Evolutionary conservation across 805 yeast genomes (phyloP), one percentile per base, ranked within the genome.

Genomic region (Lipomyces sp.): DNA sequence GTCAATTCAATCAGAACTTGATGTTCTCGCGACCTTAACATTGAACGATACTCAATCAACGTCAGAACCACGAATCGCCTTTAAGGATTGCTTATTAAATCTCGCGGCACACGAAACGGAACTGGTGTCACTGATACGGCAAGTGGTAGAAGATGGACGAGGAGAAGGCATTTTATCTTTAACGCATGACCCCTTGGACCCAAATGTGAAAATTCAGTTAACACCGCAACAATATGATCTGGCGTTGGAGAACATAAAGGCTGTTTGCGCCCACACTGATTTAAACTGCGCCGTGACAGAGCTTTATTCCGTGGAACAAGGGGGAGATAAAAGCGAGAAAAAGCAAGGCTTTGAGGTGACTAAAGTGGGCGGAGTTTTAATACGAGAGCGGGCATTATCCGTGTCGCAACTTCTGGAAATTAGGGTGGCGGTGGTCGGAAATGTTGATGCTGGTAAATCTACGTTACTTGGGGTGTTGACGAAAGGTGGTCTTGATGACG

Each of bases 401-500:
- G 70, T 67, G 34, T 63, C 71, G 32, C 71, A 67, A 29, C 50
- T 67, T 53, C 60, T 63, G 6, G 72, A 69, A 59, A 64, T 69
- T 60, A 32, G 72, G 39, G 69, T 69, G 45, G 72, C 72, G 10
- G 72, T 68, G 4, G 72, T 68, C 35, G 72, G 72, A 15, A 69
- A 69, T 24, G 72, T 69, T 32, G 72, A 69, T 53, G 72, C 72
- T 3, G 72, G 72, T n/a, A 69, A 69, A 55, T 68, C 71, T 11
- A 69, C 72, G 3, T 35, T 69, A 30, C 61, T 69, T 11, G 72
- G 72, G 2, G 72, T 69, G 7, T 55, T 69, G 11, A 69, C 72
- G 8, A 69, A 69, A 60, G 72, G 72, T 33, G 71, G 67, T 5
- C 69, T 69, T 13, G 72, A 69, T 51, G 72, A 69, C 37, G 72